phyloP scores from a whole-genome alignment of 139 green algal species.

The Chlorella sp. region DNA sequence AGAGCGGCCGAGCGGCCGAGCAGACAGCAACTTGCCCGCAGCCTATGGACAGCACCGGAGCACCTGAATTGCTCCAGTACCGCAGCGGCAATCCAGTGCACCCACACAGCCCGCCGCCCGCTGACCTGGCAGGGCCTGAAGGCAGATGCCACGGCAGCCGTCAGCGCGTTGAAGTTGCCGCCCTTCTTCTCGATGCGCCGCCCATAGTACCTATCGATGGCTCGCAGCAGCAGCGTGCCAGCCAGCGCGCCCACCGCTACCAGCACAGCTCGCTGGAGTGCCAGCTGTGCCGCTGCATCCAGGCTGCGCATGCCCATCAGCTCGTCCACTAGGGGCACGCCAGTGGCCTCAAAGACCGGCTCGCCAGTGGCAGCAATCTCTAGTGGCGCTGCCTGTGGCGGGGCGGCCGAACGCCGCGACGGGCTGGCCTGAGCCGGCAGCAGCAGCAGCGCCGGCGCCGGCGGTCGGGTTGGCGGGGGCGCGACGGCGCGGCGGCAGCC shows the following conservation, averaged over 20 bases:
- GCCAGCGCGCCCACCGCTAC: background rate
- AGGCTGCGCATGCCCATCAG: constrained; percentile 17
- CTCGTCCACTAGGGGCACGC: constrained; percentile 40
- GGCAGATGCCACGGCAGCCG: background rate
- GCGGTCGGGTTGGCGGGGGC: background rate
- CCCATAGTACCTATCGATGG: background rate
- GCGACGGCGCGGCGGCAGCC: background rate
- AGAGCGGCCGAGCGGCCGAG: too few relatives aligned
- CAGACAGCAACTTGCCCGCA: too few relatives aligned
- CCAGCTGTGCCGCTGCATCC: constrained; percentile 1
- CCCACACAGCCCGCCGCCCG: background rate
- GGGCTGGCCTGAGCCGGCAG: background rate
- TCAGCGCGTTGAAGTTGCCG: constrained; percentile 1
- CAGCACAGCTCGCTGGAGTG: background rate
- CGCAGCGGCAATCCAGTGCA: background rate
- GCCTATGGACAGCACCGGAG: too few relatives aligned
- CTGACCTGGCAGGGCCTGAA: constrained; percentile 20
- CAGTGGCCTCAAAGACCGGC: constrained; percentile 32
- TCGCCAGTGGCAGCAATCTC: background rate
- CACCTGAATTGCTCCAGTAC: too few relatives aligned
- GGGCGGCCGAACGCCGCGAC: background rate
- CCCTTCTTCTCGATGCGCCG: background rate
- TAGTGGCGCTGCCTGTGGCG: background rate
- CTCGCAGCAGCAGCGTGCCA: background rate
- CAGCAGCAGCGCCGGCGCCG: background rate